Conservation (phyloP, 2,329 filamentous ascomycete species). For the Aspergillus persii region DNA sequence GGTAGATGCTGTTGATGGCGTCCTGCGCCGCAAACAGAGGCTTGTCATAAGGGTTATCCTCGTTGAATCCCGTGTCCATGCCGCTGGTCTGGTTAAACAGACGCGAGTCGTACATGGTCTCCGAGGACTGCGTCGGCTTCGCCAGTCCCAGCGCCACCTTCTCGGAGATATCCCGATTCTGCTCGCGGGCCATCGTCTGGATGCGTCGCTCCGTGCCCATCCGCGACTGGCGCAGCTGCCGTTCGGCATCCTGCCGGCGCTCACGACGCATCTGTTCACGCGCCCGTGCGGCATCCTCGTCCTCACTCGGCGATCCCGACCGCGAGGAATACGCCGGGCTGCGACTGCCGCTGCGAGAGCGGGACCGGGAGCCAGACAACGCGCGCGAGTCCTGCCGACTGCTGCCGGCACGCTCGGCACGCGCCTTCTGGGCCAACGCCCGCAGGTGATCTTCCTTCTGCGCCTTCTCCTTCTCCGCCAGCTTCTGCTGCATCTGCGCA, state of each 20-base stretch:
- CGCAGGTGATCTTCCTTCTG: conserved; percentile 92
- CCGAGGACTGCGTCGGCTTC: conserved; percentile 86
- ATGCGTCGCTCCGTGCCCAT: conserved; percentile 93
- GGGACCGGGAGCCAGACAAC: conserved; percentile 40
- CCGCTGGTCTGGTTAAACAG: conserved; percentile 93
- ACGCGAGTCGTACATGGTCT: conserved; percentile 95
- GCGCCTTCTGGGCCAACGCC: conserved; percentile 82
- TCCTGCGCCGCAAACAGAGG: conserved; percentile 95
- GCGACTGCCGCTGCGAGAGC: conserved; percentile 45
- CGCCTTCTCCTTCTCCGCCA: conserved; percentile 94
- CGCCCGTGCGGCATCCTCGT: conserved; percentile 70
- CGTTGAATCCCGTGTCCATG: conserved; percentile 90
- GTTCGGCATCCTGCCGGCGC: conserved; percentile 75
- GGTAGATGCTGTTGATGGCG: conserved; percentile 90
- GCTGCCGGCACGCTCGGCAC: conserved; percentile 65
- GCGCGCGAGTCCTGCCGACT: conserved; percentile 47
- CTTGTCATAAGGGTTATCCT: conserved; percentile 97
- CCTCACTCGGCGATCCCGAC: conserved; percentile 53
- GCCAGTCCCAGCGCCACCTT: conserved; percentile 93
- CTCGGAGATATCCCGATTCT: conserved; percentile 94
- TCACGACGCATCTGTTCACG: conserved; percentile 77
- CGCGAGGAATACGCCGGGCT: conserved; percentile 45
- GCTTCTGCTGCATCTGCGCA: conserved; percentile 88
- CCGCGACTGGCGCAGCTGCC: conserved; percentile 85
- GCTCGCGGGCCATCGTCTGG: conserved; percentile 90